Conservation (phyloP, 2,329 filamentous ascomycete species). For the Sordariomycetes sp. region DNA sequence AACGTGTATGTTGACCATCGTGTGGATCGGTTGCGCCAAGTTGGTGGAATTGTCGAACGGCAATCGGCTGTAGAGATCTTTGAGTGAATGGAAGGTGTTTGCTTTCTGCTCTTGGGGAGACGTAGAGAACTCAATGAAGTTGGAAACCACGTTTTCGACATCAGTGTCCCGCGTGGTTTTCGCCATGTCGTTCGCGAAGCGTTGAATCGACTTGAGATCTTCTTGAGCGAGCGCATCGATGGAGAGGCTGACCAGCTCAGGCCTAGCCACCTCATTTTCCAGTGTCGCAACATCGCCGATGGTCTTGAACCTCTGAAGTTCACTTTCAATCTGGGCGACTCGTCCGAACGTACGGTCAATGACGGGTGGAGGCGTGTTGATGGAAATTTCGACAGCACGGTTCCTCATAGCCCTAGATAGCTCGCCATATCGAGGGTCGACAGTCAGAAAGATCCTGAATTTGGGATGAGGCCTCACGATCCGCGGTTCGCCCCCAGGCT, state of each 20-base stretch:
- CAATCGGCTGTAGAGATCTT: background rate
- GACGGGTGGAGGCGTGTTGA: conserved; percentile 39
- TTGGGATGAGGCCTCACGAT: conserved; percentile 73
- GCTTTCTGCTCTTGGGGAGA: too few relatives aligned
- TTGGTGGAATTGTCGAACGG: background rate
- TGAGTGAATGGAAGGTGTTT: too few relatives aligned
- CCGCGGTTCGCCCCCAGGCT: conserved; percentile 69
- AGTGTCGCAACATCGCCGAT: background rate
- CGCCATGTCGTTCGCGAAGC: conserved; percentile 15
- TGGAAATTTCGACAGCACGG: conserved; percentile 79
- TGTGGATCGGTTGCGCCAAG: conserved; percentile 37
- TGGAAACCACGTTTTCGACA: too few relatives aligned
- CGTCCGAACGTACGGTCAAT: conserved; percentile 23
- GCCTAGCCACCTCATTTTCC: too few relatives aligned
- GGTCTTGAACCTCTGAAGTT: conserved; percentile 31
- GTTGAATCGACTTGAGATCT: conserved; percentile 6
- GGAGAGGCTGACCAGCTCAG: too few relatives aligned
- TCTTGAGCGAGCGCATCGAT: background rate
- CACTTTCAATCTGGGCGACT: conserved; percentile 38
- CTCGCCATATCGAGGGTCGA: conserved; percentile 87
- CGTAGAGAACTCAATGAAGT: too few relatives aligned
- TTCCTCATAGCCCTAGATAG: conserved; percentile 96
- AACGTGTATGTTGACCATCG: conserved; percentile 48
- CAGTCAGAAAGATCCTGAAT: conserved; percentile 88
- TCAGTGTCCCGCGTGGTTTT: background rate